phyloP scores from a whole-genome alignment of 108 stramenopile species.

The Nitzschia sp. region DNA sequence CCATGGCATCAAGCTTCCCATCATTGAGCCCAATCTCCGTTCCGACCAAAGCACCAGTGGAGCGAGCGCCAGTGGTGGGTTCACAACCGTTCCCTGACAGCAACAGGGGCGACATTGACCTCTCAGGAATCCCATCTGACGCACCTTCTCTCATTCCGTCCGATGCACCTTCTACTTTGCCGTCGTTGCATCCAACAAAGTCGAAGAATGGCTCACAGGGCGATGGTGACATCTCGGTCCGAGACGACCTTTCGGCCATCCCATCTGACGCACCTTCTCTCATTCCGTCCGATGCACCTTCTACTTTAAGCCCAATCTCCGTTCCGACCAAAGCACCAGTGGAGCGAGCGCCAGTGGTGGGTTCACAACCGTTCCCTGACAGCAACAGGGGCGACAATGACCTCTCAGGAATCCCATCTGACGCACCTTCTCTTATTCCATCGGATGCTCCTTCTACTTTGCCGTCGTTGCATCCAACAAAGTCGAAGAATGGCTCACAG shows the following conservation, averaged over 20 bases:
- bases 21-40: background rate
- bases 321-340: background rate
- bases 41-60: background rate
- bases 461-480: too few relatives aligned
- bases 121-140: background rate
- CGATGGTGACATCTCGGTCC: too few relatives aligned
- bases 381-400: too few relatives aligned
- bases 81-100: background rate
- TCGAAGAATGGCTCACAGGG: too few relatives aligned
- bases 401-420: background rate
- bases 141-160: conserved; percentile 8
- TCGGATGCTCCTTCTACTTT: background rate
- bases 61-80: too few relatives aligned
- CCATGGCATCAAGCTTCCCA: background rate
- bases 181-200: too few relatives aligned
- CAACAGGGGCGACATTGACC: too few relatives aligned
- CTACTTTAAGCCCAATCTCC: background rate
- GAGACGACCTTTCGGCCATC: too few relatives aligned
- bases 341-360: too few relatives aligned
- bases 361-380: background rate
- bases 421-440: conserved; percentile 7
- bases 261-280: background rate
- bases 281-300: background rate
- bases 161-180: background rate
- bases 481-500: too few relatives aligned